phyloP scores from a whole-genome alignment of 2,329 filamentous ascomycete species.

The Stachybotrys chartarum region DNA sequence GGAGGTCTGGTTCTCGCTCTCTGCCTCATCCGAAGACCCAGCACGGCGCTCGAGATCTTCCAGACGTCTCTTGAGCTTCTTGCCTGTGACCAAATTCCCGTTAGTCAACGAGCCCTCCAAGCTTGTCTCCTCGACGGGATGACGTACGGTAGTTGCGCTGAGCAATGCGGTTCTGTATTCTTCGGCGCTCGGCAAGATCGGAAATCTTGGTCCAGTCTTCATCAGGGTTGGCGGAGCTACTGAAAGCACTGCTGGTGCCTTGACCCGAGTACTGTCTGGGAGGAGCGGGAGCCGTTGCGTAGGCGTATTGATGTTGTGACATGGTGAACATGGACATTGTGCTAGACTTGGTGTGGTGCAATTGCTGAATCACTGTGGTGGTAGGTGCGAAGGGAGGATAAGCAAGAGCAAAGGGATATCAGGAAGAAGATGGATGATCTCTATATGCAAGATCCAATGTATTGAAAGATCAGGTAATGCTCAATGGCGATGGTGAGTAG shows the following conservation, averaged over 20 bases:
- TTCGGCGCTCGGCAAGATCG: slow-evolving; percentile 84
- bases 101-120: background rate
- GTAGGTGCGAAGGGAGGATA: background rate
- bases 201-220: slow-evolving; percentile 99
- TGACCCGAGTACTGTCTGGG: slow-evolving; percentile 64
- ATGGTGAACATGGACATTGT: slow-evolving; percentile 28
- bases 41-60: slow-evolving; percentile 79
- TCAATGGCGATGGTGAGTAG: background rate
- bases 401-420: background rate
- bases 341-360: too few species aligned
- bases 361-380: slow-evolving; percentile 5
- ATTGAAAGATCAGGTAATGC: background rate
- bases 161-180: slow-evolving; percentile 96
- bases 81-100: slow-evolving; percentile 46
- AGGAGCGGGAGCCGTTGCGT: slow-evolving; percentile 22
- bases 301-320: slow-evolving; percentile 25
- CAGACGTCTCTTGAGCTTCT: slow-evolving; percentile 86
- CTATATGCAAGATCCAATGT: background rate
- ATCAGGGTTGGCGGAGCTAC: slow-evolving; percentile 86
- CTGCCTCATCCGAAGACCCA: slow-evolving; percentile 44
- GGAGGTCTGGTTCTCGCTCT: slow-evolving; percentile 19
- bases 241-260: slow-evolving; percentile 89
- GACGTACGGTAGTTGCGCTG: slow-evolving; percentile 91
- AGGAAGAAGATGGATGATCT: background rate
- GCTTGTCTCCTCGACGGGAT: background rate